phyloP scores from a whole-genome alignment of 257 asterid species.

The Solanum paucissectum region DNA sequence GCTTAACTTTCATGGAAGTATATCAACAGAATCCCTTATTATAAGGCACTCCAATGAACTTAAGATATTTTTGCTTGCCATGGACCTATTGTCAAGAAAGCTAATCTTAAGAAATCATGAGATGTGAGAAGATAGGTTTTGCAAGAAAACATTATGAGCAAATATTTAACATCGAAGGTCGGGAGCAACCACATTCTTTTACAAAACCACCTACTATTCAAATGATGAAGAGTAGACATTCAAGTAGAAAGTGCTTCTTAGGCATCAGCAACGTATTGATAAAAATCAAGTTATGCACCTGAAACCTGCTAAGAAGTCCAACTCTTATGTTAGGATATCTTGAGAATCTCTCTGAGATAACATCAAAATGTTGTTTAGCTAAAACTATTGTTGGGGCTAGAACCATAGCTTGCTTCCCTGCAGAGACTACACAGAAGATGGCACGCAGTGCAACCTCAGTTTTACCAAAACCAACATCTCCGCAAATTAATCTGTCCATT shows the following conservation, averaged over 20 bases:
- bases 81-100: not conserved
- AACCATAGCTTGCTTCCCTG: constrained; percentile 93
- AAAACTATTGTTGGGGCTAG: constrained; percentile 91
- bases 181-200: not conserved
- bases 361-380: constrained; percentile 94
- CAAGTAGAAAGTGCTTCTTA: not conserved
- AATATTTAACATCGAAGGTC: not conserved
- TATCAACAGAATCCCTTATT: not conserved
- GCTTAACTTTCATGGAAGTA: not conserved
- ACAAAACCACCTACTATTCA: not conserved
- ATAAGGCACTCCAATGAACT: not conserved
- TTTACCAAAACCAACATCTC: constrained; percentile 98
- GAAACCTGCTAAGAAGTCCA: constrained; percentile 94
- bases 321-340: constrained; percentile 47
- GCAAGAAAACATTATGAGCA: not conserved
- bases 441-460: constrained; percentile 99
- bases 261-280: not conserved
- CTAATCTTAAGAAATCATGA: not conserved
- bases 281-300: constrained; percentile 34
- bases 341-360: constrained; percentile 75
- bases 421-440: constrained; percentile 78
- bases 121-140: not conserved
- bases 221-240: not conserved
- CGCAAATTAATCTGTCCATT: constrained; percentile 96
- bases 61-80: not conserved